Base-by-base conservation (phyloP, 2,329 filamentous ascomycete species). In the Rosellinia necatrix region DNA sequence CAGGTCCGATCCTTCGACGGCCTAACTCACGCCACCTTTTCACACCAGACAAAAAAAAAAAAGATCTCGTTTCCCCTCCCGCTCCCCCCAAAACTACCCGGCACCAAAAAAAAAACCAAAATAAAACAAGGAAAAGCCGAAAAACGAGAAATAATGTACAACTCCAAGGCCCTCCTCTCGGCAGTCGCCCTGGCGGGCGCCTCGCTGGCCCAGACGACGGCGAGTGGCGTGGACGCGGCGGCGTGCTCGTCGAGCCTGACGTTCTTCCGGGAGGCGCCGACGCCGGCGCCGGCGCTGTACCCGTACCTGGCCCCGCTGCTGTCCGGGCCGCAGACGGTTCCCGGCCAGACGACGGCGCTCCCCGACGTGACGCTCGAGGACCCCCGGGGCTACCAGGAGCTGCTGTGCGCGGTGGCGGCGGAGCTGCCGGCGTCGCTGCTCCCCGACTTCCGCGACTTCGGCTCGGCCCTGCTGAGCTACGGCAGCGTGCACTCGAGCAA, bases 141-240 rank as follows among this genome's bases (percentile, higher is more conserved):
- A n/a, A n/a, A n/a, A n/a, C n/a, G n/a, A n/a, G n/a, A n/a, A 38
- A 47, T 6, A 24, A 58, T 58, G 55, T 47, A 49, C 50, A 48
- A 34, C 37, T 9, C 40, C 27, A 58, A 58, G 40, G 6, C 22
- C 17, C 38, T 58, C 12, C 35, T 58, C 6, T 29, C 44, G 2
- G 27, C 44, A 27, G 55, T 35, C 12, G 29, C 50, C 50, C 40
- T 58, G 30, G 49, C 34, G 27, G 49, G 38, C n/a, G 17, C 21
- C 9, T 46, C 55, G 12, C 7, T 49, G 5, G 55, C 55, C 22
- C 54, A 53, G 30, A 34, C 3, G 8, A 4, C 17, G 22, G 13
- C 27, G 3, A 34, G 13, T 15, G 22, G 25, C 4, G 27, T 19
- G 3, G 12, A 51, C 15, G 4, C 44, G 4, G 15, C 24, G 24